Evolutionary conservation across 306 rosid genomes (phyloP).

Genomic region (Elaeagnus macrophylla): DNA sequence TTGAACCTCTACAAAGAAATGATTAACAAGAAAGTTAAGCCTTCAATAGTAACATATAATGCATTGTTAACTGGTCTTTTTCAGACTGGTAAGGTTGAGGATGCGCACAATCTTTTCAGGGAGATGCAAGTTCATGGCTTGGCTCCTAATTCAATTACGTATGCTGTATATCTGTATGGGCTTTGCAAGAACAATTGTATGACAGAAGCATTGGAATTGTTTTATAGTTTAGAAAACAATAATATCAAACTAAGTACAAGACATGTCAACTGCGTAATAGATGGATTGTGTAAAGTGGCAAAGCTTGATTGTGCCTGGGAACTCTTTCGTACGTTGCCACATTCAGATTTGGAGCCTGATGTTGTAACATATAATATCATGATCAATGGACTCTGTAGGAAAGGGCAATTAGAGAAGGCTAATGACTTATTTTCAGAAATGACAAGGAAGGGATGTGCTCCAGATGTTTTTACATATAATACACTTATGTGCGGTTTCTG

Average conservation of each 20-base stretch:
- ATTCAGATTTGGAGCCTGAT: too few species aligned
- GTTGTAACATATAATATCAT: constrained; percentile 30
- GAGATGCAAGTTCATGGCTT: constrained; percentile 28
- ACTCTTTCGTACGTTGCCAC: too few species aligned
- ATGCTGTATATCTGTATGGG: constrained; percentile 24
- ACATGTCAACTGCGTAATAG: constrained; percentile 15
- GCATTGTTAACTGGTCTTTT: constrained; percentile 28
- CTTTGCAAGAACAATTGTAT: constrained; percentile 32
- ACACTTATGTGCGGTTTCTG: constrained; percentile 32
- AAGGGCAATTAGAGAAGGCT: constrained; percentile 31
- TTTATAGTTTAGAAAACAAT: constrained; percentile 19
- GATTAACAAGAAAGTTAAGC: constrained; percentile 25
- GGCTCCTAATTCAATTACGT: constrained; percentile 17
- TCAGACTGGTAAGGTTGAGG: constrained; percentile 25
- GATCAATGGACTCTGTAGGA: constrained; percentile 37
- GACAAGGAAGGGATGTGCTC: constrained; percentile 34
- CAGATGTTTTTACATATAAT: constrained; percentile 23
- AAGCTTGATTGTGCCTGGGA: too few species aligned
- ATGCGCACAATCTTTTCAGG: constrained; percentile 29
- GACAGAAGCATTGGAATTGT: constrained; percentile 32
- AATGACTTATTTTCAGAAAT: constrained; percentile 28
- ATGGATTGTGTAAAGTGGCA: constrained; percentile 27
- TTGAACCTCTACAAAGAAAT: constrained; percentile 21
- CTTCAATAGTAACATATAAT: constrained; percentile 17
- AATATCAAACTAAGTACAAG: constrained; percentile 11